A percentile compares a stretch with the other conserved stretches of the same genome.
Conservation (phyloP, 768 basidiomycete species). For the Leccinellum albellum region DNA sequence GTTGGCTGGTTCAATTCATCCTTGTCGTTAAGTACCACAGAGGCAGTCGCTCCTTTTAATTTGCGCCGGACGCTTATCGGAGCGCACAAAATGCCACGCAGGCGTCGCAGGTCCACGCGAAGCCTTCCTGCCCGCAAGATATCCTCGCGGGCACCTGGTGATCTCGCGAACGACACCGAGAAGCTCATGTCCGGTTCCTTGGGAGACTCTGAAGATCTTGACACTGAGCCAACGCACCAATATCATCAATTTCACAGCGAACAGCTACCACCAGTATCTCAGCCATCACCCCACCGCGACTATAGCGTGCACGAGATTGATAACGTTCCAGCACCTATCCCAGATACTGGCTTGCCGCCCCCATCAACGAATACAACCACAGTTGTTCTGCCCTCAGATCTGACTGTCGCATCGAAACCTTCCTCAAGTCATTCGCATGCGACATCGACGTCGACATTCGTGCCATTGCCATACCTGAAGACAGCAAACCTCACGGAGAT, state of each 20-base stretch:
- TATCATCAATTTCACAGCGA: conserved; percentile 7
- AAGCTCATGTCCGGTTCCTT: conserved; percentile 9
- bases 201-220: not conserved
- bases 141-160: conserved; percentile 4
- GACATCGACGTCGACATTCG: conserved; percentile 23
- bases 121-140: conserved; percentile 7
- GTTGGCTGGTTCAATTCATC: conserved; percentile 12
- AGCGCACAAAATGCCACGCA: conserved; percentile 15
- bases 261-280: conserved; percentile 10
- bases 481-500: conserved; percentile 25
- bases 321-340: conserved; percentile 28
- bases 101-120: conserved; percentile 10
- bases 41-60: conserved; percentile 17
- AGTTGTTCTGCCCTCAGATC: conserved; percentile 4
- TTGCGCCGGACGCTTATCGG: conserved; percentile 26
- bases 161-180: conserved; percentile 23
- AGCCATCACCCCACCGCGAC: conserved; percentile 15
- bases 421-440: conserved; percentile 8
- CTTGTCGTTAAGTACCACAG: conserved; percentile 11
- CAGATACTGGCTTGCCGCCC: conserved; percentile 30
- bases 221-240: not conserved
- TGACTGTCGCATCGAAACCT: conserved; percentile 19
- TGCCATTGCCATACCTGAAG: conserved; percentile 27
- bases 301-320: conserved; percentile 28
- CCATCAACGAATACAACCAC: conserved; percentile 16